These are phyloP conservation scores for Calonectria hawksworthii DNA, from an alignment of 2,329 filamentous ascomycete genomes.

Conservation along the genomic window DNA sequence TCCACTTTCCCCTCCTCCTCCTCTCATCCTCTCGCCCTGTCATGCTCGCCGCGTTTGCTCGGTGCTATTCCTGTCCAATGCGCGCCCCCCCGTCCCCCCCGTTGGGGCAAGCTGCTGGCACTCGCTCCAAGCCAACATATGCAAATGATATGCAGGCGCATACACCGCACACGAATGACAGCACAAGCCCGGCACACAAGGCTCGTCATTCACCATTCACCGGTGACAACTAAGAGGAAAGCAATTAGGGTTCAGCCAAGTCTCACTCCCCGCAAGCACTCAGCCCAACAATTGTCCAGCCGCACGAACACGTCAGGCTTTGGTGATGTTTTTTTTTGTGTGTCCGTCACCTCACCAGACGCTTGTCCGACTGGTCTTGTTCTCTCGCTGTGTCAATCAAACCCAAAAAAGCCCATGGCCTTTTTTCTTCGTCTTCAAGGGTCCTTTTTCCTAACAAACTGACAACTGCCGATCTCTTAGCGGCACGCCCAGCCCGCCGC, in stretches of 20 bases:
- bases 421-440: neutral
- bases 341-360: neutral
- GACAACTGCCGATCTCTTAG: conserved; percentile 29
- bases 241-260: conserved; percentile 12
- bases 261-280: conserved; percentile 11
- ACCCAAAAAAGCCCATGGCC: neutral
- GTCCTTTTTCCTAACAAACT: neutral
- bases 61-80: conserved; percentile 18
- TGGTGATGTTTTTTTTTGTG: neutral
- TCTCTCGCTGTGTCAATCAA: neutral
- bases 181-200: conserved; percentile 10
- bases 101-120: neutral
- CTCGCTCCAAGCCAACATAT: conserved; percentile 23
- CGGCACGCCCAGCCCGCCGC: conserved; percentile 16
- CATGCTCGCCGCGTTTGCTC: neutral
- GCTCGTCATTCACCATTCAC: neutral
- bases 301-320: conserved; percentile 8
- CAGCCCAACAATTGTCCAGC: conserved; percentile 7
- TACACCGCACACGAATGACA: conserved; percentile 22
- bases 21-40: neutral
- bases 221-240: neutral
- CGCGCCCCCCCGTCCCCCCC: neutral
- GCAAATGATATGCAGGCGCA: conserved; percentile 33
- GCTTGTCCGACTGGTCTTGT: neutral
- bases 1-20: neutral